Evolutionary conservation across 2,329 filamentous ascomycete genomes (phyloP).

Genomic region (Venturia aucupariae): DNA sequence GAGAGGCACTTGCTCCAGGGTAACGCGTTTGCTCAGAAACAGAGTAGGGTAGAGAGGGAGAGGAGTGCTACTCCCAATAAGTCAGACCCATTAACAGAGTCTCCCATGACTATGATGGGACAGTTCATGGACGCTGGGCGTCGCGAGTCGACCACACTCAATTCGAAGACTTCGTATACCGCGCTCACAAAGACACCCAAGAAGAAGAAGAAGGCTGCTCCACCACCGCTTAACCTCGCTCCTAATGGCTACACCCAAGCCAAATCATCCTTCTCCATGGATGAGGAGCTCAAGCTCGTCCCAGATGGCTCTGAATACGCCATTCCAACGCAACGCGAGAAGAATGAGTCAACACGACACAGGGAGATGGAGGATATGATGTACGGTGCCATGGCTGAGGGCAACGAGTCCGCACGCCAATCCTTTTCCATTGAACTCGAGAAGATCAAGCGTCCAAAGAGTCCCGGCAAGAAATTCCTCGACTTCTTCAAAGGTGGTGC

Average conservation of each 20-base stretch:
- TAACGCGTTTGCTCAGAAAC: conserved; percentile 9
- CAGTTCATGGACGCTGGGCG: conserved; percentile 3
- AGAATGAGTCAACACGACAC: not conserved
- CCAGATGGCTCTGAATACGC: conserved; percentile 5
- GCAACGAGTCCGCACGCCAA: not conserved
- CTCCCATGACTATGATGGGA: conserved; percentile 3
- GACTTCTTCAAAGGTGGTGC: conserved; percentile 8
- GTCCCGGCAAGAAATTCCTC: conserved; percentile 12
- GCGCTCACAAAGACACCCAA: not conserved
- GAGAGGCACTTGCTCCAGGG: conserved; percentile 4
- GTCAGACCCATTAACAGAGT: not conserved
- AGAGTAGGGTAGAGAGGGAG: not conserved
- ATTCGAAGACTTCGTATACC: not conserved
- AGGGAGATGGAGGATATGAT: conserved; percentile 1
- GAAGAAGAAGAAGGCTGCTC: conserved; percentile 3
- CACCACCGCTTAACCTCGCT: not conserved
- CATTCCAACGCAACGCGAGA: conserved; percentile 6
- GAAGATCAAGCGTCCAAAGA: conserved; percentile 10
- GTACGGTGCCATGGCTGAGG: not conserved
- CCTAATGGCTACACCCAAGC: not conserved
- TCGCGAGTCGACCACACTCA: not conserved
- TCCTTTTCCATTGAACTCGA: not conserved
- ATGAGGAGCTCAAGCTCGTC: conserved; percentile 1
- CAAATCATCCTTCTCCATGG: not conserved
- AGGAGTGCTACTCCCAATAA: not conserved